Conservation (phyloP, 176 grass and related monocot species). For the Hordeum marinum region DNA sequence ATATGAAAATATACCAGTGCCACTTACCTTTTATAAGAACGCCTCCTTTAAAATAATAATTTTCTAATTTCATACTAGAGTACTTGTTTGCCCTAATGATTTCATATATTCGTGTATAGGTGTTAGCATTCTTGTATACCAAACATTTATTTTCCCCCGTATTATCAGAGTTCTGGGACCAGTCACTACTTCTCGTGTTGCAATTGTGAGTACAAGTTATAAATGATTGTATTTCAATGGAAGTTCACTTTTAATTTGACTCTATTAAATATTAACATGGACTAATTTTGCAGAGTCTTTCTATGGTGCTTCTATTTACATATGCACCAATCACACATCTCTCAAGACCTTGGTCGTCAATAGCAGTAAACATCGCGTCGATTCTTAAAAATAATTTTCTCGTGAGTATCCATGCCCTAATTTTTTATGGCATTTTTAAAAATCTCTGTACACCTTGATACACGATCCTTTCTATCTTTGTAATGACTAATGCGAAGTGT, state of each 20-base stretch:
- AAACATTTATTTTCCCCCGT: slow-evolving; percentile 32
- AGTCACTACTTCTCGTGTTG: slow-evolving; percentile 29
- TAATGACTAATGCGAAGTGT: neutral
- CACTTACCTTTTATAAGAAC: neutral
- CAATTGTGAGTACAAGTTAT: slow-evolving; percentile 21
- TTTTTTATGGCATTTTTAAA: neutral
- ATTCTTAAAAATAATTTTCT: neutral
- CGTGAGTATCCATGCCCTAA: neutral
- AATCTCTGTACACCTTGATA: neutral
- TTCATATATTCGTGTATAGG: slow-evolving; percentile 2
- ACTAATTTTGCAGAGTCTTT: slow-evolving; percentile 24
- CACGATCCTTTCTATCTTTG: neutral
- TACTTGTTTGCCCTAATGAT: neutral
- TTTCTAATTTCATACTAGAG: neutral
- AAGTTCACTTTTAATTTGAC: neutral
- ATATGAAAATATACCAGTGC: neutral
- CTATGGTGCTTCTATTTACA: slow-evolving; percentile 32
- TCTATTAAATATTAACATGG: neutral
- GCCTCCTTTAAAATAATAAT: neutral
- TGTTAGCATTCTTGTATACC: slow-evolving; percentile 35
- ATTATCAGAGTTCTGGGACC: slow-evolving; percentile 26
- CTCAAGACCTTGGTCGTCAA: slow-evolving; percentile 9
- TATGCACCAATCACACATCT: slow-evolving; percentile 36
- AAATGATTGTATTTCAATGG: neutral
- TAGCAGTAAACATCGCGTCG: neutral